Evolutionary conservation across 2,329 filamentous ascomycete genomes (phyloP).

Genomic region (Colletotrichum sublineola): DNA sequence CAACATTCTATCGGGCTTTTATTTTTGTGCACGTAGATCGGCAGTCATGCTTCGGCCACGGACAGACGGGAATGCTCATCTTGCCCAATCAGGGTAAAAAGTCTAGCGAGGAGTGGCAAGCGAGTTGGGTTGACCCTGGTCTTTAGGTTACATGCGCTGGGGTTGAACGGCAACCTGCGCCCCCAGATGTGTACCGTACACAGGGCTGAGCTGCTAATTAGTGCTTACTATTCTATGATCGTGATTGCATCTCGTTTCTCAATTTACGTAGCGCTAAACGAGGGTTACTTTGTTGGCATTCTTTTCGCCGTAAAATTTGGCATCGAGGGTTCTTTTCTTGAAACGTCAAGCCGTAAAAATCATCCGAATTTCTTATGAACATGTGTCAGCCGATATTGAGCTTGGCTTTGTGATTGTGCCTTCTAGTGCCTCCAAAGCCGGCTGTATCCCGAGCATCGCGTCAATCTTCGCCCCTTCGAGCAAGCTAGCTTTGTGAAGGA

Average conservation of each 20-base stretch:
- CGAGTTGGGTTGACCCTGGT: not conserved
- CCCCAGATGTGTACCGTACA: slow-evolving; percentile 8
- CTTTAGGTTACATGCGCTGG: too few relatives aligned
- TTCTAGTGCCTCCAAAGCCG: not conserved
- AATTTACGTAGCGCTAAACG: not conserved
- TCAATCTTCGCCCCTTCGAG: slow-evolving; percentile 18
- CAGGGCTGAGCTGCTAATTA: slow-evolving; percentile 37
- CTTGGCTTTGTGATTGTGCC: too few relatives aligned
- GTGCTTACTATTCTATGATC: slow-evolving; percentile 31
- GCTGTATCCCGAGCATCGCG: not conserved
- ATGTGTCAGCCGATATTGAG: not conserved
- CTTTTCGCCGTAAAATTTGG: not conserved
- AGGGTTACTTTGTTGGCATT: not conserved
- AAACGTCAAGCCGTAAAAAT: not conserved
- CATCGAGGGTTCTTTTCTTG: not conserved
- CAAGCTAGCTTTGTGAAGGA: not conserved
- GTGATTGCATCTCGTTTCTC: slow-evolving; percentile 16
- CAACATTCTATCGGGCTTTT: slow-evolving; percentile 9
- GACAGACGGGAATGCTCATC: not conserved
- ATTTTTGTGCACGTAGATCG: not conserved
- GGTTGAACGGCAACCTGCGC: slow-evolving; percentile 5
- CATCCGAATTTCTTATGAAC: not conserved
- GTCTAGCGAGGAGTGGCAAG: slow-evolving; percentile 6
- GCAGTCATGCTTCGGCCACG: not conserved
- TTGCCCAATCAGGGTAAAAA: slow-evolving; percentile 2